Percentiles rank a stretch among this genome's conserved stretches.
phyloP scores from a whole-genome alignment of 108 stramenopile genomes.

The Seminavis robusta region DNA sequence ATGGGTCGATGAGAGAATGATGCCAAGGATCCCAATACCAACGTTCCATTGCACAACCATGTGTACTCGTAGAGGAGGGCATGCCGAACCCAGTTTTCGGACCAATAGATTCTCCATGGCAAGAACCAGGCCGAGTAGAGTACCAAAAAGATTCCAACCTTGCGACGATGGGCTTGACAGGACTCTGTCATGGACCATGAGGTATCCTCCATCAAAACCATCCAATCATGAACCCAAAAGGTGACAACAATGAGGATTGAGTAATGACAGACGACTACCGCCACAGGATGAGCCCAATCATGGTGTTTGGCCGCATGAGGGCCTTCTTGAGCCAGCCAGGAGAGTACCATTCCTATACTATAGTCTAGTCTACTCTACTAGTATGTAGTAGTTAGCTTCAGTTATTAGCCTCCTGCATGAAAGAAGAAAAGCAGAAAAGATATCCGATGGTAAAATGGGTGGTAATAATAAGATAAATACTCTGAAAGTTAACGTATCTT shows the following conservation, averaged over 20 bases:
- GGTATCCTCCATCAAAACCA: neutral
- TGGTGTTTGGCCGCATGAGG: constrained; percentile 44
- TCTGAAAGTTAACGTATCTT: no score
- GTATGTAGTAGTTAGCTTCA: no score
- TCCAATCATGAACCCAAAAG: constrained; percentile 40
- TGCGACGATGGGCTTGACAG: neutral
- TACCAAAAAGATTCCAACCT: constrained; percentile 17
- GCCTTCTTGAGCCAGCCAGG: constrained; percentile 49
- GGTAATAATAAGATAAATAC: no score
- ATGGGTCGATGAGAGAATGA: constrained; percentile 48
- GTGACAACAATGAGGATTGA: constrained; percentile 24
- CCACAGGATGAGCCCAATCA: constrained; percentile 45
- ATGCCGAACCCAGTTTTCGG: constrained; percentile 18
- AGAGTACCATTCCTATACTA: no score
- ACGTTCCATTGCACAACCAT: constrained; percentile 68
- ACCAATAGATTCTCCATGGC: constrained; percentile 34
- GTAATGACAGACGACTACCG: constrained; percentile 57
- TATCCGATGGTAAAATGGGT: no score
- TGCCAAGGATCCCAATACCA: constrained; percentile 43
- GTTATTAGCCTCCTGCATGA: no score
- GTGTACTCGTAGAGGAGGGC: constrained; percentile 61
- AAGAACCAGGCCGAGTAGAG: constrained; percentile 40
- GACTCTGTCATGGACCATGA: neutral
- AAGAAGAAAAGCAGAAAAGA: no score
- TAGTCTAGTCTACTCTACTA: no score